Evolutionary conservation across 257 asterid genomes (phyloP).

Genomic region (Rauvolfia tetraphylla): DNA sequence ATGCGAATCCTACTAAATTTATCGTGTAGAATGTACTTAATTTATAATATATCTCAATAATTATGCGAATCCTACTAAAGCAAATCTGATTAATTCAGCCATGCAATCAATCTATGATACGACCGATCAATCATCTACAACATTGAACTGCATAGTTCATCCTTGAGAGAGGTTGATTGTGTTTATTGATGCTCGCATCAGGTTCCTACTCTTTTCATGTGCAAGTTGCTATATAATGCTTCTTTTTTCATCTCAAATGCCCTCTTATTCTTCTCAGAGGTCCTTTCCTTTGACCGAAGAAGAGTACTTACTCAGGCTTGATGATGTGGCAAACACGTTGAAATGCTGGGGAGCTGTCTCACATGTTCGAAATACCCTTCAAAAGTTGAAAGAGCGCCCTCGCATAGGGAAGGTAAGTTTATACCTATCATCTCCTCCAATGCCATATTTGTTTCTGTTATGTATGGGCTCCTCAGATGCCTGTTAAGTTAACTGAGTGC

Average conservation of each 20-base stretch:
- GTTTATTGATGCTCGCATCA: not conserved
- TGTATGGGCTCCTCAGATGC: not conserved
- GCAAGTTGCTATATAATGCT: not conserved
- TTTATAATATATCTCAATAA: too few species aligned
- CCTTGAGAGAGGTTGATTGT: not conserved
- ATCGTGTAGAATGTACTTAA: too few species aligned
- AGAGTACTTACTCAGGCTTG: constrained; percentile 92
- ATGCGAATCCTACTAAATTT: too few species aligned
- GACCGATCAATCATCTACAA: too few species aligned
- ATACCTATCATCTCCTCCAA: not conserved
- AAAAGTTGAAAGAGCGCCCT: constrained; percentile 84
- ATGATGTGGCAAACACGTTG: constrained; percentile 82
- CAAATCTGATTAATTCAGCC: too few species aligned
- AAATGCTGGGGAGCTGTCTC: constrained; percentile 99
- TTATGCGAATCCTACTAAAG: too few species aligned
- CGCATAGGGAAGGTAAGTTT: constrained; percentile 73
- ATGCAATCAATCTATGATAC: too few species aligned
- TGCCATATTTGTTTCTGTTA: not conserved
- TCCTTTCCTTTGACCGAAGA: constrained; percentile 91
- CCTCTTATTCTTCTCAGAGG: constrained; percentile 44
- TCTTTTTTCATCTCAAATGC: constrained; percentile 24
- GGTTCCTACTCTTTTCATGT: not conserved
- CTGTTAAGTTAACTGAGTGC: too few species aligned
- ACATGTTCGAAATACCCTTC: constrained; percentile 74
- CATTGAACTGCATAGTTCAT: not conserved